These are phyloP conservation scores for Diaporthe velutina DNA, from an alignment of 2,329 filamentous ascomycete species.

Conservation along the genomic window DNA sequence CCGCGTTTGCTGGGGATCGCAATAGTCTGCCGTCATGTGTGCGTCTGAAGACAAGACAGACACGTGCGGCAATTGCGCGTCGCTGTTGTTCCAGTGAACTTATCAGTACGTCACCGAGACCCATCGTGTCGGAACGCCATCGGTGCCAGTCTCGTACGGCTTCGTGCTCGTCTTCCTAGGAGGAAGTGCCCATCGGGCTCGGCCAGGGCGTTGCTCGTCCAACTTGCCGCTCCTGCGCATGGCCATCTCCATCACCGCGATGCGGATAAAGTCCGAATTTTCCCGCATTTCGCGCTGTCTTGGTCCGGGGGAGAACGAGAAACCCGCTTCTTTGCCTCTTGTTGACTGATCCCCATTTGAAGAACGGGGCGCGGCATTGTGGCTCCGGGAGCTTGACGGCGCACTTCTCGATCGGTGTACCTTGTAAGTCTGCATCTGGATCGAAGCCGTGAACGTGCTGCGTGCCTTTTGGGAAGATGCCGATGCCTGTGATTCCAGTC, in stretches of 20 bases:
- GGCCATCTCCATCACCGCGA: conserved; percentile 79
- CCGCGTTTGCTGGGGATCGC: neutral
- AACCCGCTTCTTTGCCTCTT: conserved; percentile 45
- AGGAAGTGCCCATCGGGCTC: conserved; percentile 77
- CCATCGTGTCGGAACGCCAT: conserved; percentile 73
- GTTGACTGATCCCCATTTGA: conserved; percentile 42
- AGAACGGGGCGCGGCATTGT: conserved; percentile 43
- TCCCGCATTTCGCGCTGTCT: conserved; percentile 78
- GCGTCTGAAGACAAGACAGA: neutral
- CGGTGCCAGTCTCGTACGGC: conserved; percentile 67
- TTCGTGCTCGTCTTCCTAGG: conserved; percentile 68
- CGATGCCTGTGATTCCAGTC: conserved; percentile 55
- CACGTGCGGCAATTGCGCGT: neutral
- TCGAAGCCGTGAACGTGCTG: conserved; percentile 71
- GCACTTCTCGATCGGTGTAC: conserved; percentile 63
- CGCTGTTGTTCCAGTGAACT: neutral
- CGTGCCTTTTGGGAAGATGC: conserved; percentile 42
- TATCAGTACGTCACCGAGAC: conserved; percentile 46
- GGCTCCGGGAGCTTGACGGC: conserved; percentile 41
- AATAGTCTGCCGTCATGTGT: neutral
- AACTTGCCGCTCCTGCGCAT: conserved; percentile 77
- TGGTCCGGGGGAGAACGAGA: conserved; percentile 58
- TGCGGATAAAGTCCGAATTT: conserved; percentile 78
- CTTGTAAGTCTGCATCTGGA: conserved; percentile 80
- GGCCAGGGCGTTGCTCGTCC: conserved; percentile 74